Percentiles rank a stretch among this genome's conserved stretches.
phyloP scores from a whole-genome alignment of 371 early-diverging fungal species.

The Blakeslea trispora region DNA sequence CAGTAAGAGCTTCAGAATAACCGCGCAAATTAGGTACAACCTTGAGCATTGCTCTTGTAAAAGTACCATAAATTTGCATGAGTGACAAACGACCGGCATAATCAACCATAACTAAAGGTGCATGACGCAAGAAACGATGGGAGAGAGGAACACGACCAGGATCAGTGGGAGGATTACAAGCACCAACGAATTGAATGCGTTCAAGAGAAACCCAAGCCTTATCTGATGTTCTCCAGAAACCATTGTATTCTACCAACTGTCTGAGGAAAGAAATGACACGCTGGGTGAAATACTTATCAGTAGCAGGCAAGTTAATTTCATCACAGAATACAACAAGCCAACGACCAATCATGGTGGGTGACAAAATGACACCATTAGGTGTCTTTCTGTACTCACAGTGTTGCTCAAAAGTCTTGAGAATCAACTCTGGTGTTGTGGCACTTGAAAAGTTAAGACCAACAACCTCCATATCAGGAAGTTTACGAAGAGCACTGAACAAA shows the following conservation, averaged over 20 bases:
- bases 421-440: conserved; percentile 95
- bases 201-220: conserved; percentile 93
- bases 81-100: conserved; percentile 95
- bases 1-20: conserved; percentile 90
- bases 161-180: conserved; percentile 99
- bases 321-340: conserved; percentile 99
- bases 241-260: conserved; percentile 93
- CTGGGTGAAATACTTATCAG: conserved; percentile 97
- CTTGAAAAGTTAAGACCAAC: conserved; percentile 98
- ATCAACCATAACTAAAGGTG: conserved; percentile 97
- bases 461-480: conserved; percentile 94
- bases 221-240: conserved; percentile 94
- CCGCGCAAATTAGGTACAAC: conserved; percentile 91
- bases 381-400: conserved; percentile 98
- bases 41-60: conserved; percentile 92
- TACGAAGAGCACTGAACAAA: conserved; percentile 93
- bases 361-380: conserved; percentile 86
- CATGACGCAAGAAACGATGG: conserved; percentile 95
- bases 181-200: conserved; percentile 98
- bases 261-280: conserved; percentile 96
- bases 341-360: conserved; percentile 83
- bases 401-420: conserved; percentile 96
- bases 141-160: conserved; percentile 96
- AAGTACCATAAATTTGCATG: conserved; percentile 95
- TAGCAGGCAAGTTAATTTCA: conserved; percentile 97